phyloP scores from a whole-genome alignment of 2,329 filamentous ascomycete species.

The Mariannaea elegans region DNA sequence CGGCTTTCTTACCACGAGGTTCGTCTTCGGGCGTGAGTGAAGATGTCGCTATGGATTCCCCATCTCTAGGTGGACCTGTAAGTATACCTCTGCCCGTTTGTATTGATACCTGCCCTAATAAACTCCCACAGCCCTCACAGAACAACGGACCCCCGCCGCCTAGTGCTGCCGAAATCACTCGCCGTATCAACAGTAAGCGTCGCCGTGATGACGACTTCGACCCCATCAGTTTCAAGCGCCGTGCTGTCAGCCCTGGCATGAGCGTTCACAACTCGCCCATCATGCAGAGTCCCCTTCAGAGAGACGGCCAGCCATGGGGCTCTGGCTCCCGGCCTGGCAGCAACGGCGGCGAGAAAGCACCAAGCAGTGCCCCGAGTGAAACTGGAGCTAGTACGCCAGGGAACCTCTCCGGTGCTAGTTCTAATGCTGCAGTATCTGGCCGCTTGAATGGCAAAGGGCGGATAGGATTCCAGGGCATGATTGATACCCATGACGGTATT shows the following conservation, averaged over 20 bases:
- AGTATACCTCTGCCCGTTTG: conserved; percentile 14
- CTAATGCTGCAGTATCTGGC: conserved; percentile 51
- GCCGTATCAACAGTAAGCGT: conserved; percentile 83
- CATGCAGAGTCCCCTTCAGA: conserved; percentile 82
- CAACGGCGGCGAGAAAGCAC: conserved; percentile 62
- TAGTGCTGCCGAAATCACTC: conserved; percentile 77
- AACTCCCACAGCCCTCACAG: conserved; percentile 32
- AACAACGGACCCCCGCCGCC: conserved; percentile 57
- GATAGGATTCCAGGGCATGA: conserved; percentile 91
- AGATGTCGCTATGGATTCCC: conserved; percentile 78
- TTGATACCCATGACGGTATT: conserved; percentile 90
- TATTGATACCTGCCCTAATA: conserved; percentile 25
- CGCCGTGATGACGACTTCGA: conserved; percentile 92
- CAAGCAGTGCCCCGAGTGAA: conserved; percentile 62
- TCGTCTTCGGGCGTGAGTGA: conserved; percentile 72
- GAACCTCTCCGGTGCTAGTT: conserved; percentile 38
- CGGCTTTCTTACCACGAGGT: conserved; percentile 66
- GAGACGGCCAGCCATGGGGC: conserved; percentile 77
- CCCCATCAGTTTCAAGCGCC: conserved; percentile 85
- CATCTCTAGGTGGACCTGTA: conserved; percentile 54
- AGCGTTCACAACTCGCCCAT: conserved; percentile 91
- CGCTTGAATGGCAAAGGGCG: conserved; percentile 66
- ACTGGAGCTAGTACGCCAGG: conserved; percentile 50
- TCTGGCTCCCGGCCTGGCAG: conserved; percentile 74
- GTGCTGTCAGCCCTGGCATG: conserved; percentile 90